Evolutionary conservation across 225 moss, liverwort and hornwort species (phyloP), one percentile per base, ranked within the genome.

Genomic region (Climacium dendroides): DNA sequence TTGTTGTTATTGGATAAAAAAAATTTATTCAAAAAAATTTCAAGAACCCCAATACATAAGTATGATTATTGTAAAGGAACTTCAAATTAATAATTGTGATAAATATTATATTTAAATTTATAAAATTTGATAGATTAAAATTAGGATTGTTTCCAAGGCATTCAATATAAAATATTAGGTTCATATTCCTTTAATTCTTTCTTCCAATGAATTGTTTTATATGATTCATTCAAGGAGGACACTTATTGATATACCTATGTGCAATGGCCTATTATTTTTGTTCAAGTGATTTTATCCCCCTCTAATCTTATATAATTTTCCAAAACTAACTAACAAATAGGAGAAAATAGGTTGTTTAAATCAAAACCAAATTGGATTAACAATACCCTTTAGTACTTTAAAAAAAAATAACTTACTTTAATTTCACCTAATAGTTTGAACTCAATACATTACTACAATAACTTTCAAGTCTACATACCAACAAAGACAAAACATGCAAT

Each of bases 181-280:
- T 74, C 13, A 7, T 50, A 13, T 6, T 74, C 20, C 2, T 19
- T 19, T 13, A 34, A 15, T 29, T 47, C 3, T 71, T 17, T 18
- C 4, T 8, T 72, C 10, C 10, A 11, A 18, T 45, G 18, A 45
- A 3, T 18, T 5, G 4, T 73, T 73, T 73, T 17, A 30, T 18
- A 29, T 11, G 32, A 48, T 74, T 32, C 2, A 47, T 5, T 29
- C 2, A 1, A 2, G 1, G 4, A 30, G 3, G 19, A 4, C 0
- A 74, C 4, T 48, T 13, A 20, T 52, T 34, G 5, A 1, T 52
- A 22, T n/a, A n/a, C n/a, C n/a, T n/a, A n/a, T n/a, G n/a, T n/a
- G n/a, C n/a, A n/a, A n/a, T n/a, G n/a, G 7, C 9, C 23, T 20
- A 32, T 22, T 7, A 19, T 74, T 52, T 74, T 35, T 34, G 5